Percentiles rank a stretch among this genome's conserved stretches.
Conservation (phyloP, 768 basidiomycete species). For the Podaxis sp. region DNA sequence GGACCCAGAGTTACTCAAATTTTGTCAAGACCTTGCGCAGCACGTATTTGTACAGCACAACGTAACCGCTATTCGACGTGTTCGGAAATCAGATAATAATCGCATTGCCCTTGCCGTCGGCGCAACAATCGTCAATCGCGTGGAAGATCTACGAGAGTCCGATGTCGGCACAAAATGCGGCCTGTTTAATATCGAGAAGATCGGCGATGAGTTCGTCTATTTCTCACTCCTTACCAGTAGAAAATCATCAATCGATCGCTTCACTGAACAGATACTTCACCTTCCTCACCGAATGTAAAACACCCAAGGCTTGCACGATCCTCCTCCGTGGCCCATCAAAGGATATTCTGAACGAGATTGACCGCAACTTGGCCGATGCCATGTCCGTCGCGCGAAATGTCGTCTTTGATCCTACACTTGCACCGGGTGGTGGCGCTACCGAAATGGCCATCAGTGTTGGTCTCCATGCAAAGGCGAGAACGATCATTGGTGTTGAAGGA, state of each 20-base stretch:
- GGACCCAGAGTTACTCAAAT: neutral
- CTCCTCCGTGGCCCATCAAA: slow-evolving; percentile 97
- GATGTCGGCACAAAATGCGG: slow-evolving; percentile 95
- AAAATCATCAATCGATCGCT: neutral
- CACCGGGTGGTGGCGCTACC: slow-evolving; percentile 94
- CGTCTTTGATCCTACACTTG: slow-evolving; percentile 92
- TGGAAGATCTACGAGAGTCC: slow-evolving; percentile 89
- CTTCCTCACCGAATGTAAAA: slow-evolving; percentile 88
- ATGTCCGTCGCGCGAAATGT: slow-evolving; percentile 98
- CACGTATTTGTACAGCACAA: slow-evolving; percentile 85
- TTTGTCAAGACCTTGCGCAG: slow-evolving; percentile 79
- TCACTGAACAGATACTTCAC: slow-evolving; percentile 77
- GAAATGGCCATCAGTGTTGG: slow-evolving; percentile 98
- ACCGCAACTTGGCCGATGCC: slow-evolving; percentile 95
- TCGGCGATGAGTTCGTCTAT: slow-evolving; percentile 81
- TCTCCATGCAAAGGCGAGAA: slow-evolving; percentile 75
- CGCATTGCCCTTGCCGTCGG: slow-evolving; percentile 94
- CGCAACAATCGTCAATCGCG: slow-evolving; percentile 94
- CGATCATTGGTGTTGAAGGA: slow-evolving; percentile 83
- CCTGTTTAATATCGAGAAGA: slow-evolving; percentile 95
- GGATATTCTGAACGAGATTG: slow-evolving; percentile 97
- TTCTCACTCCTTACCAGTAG: slow-evolving; percentile 21
- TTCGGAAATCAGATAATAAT: slow-evolving; percentile 98
- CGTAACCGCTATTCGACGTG: slow-evolving; percentile 93
- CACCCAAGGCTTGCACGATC: slow-evolving; percentile 97